These are phyloP conservation scores for Bathelium albidoporum DNA, from an alignment of 495 filamentous ascomycete species.

Conservation along the genomic window DNA sequence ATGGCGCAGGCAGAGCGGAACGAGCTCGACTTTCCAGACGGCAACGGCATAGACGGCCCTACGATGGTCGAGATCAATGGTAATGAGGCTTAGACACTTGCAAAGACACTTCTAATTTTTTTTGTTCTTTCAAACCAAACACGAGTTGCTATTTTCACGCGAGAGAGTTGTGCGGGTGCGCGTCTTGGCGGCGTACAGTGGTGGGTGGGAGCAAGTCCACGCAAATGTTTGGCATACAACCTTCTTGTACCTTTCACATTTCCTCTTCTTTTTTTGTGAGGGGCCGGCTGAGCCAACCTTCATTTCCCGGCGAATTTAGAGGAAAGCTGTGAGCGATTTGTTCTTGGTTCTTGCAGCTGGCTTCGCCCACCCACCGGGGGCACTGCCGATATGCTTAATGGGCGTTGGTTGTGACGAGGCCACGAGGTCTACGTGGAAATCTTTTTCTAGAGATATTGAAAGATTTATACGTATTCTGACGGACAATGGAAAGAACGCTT, in stretches of 20 bases:
- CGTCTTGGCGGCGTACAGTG: too few relatives aligned
- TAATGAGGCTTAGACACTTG: not conserved
- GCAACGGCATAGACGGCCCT: conserved; percentile 3
- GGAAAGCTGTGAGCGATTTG: not conserved
- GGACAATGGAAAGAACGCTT: not conserved
- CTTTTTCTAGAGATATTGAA: not conserved
- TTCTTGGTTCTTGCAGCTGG: not conserved
- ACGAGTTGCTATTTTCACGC: not conserved
- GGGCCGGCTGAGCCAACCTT: not conserved
- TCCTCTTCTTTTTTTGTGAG: too few relatives aligned
- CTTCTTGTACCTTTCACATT: not conserved
- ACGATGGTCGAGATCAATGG: not conserved
- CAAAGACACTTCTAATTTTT: not conserved
- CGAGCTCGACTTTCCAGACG: conserved; percentile 37
- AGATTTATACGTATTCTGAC: not conserved
- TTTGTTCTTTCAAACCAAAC: too few relatives aligned
- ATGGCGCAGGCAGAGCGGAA: conserved; percentile 86
- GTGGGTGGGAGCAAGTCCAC: not conserved
- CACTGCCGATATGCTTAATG: not conserved
- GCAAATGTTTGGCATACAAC: not conserved
- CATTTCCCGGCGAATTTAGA: not conserved
- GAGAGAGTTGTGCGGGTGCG: not conserved
- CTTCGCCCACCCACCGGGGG: not conserved
- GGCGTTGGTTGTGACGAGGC: conserved; percentile 1
- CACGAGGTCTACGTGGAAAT: not conserved